Percentiles rank a stretch among this genome's conserved stretches.
Conservation (phyloP, 495 filamentous ascomycete genomes). For the Aspergillus incahuasiensis region DNA sequence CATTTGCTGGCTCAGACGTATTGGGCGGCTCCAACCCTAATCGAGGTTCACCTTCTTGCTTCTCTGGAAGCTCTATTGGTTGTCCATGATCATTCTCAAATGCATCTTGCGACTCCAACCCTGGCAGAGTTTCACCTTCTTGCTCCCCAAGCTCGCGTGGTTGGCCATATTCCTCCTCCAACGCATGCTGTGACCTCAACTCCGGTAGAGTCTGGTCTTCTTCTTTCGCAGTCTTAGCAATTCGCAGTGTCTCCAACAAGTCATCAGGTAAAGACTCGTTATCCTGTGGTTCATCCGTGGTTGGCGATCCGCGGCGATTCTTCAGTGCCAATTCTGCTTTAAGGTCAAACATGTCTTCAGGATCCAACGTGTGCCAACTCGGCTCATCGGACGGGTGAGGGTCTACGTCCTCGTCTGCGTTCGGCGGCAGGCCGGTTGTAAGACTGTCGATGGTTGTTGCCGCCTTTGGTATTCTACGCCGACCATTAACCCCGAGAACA, state of each 20-base stretch:
- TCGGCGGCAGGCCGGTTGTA: neutral
- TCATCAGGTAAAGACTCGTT: neutral
- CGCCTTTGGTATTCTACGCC: neutral
- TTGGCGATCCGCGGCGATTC: constrained; percentile 2
- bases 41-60: neutral
- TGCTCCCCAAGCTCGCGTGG: neutral
- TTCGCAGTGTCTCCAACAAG: neutral
- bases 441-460: neutral
- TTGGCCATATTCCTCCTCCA: no score
- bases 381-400: neutral
- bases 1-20: neutral
- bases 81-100: neutral
- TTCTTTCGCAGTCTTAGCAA: no score
- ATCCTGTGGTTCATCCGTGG: constrained; percentile 17
- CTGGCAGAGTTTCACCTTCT: neutral
- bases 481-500: constrained; percentile 24
- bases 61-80: neutral
- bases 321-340: constrained; percentile 20
- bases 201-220: no score
- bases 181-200: no score
- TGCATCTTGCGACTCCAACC: neutral
- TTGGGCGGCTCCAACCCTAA: neutral
- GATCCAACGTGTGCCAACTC: constrained; percentile 8
- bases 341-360: constrained; percentile 24
- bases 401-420: neutral